Evolutionary conservation across 2,329 filamentous ascomycete genomes (phyloP).

Genomic region (Alternaria triticina): DNA sequence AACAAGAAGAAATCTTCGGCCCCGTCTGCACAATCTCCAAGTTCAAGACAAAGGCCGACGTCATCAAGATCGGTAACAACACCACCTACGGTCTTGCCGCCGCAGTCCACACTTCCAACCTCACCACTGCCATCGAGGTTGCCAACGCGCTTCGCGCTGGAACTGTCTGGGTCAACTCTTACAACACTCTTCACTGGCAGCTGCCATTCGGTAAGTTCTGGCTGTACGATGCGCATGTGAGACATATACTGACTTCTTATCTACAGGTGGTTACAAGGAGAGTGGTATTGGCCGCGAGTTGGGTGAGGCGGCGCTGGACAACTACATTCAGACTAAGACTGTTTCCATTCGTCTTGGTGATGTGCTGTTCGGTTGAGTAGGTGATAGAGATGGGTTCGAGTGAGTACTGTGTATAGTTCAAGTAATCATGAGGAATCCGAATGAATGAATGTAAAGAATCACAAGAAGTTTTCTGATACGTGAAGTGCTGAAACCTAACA

Average conservation of each 20-base stretch:
- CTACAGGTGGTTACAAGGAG: constrained; percentile 54
- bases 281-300: constrained; percentile 58
- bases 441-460: constrained; percentile 20
- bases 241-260: not conserved
- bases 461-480: not conserved
- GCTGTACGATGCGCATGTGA: not conserved
- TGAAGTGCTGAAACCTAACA: not conserved
- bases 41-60: constrained; percentile 77
- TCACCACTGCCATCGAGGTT: constrained; percentile 80
- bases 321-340: constrained; percentile 54
- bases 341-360: constrained; percentile 57
- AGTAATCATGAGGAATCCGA: constrained; percentile 3
- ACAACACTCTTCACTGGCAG: constrained; percentile 76
- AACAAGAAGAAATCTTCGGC: constrained; percentile 83
- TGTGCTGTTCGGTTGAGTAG: constrained; percentile 55
- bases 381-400: not conserved
- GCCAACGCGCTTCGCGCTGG: constrained; percentile 74
- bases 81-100: constrained; percentile 79
- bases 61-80: constrained; percentile 73
- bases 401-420: constrained; percentile 19
- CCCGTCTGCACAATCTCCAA: constrained; percentile 77
- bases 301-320: constrained; percentile 58
- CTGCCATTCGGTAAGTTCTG: constrained; percentile 56
- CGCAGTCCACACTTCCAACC: constrained; percentile 76
- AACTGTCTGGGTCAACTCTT: constrained; percentile 70